Conservation (phyloP, 768 basidiomycete genomes). For the Boletus patriciae region DNA sequence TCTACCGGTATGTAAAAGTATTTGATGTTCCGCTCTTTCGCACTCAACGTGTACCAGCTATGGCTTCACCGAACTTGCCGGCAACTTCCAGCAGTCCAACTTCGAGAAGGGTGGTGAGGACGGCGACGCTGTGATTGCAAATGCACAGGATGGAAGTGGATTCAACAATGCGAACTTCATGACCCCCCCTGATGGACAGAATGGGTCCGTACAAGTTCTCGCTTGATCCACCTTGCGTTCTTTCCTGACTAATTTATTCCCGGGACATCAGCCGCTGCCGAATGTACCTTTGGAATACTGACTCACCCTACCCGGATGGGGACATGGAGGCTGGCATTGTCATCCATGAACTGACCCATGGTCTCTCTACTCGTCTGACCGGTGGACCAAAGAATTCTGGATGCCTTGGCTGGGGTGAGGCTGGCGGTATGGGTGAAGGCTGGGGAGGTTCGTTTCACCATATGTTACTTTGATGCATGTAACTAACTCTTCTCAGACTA, state of each 20-base stretch:
- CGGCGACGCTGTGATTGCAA: conserved; percentile 88
- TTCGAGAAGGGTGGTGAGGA: conserved; percentile 87
- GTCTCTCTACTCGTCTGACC: conserved; percentile 89
- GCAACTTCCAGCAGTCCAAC: conserved; percentile 99
- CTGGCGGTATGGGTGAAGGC: conserved; percentile 97
- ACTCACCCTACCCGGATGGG: conserved; percentile 87
- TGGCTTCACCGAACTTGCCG: conserved; percentile 87
- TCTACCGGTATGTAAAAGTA: conserved; percentile 53
- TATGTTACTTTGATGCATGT: background rate
- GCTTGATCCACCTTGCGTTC: background rate
- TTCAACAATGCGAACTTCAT: conserved; percentile 93
- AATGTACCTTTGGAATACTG: conserved; percentile 96
- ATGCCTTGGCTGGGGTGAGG: conserved; percentile 94
- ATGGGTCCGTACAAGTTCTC: conserved; percentile 45
- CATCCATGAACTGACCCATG: conserved; percentile 87
- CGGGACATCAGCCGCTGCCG: conserved; percentile 59
- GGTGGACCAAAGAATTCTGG: conserved; percentile 92
- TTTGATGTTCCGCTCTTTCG: background rate
- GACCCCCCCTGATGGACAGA: conserved; percentile 82
- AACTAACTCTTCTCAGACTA: conserved; percentile 49
- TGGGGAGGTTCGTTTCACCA: conserved; percentile 66
- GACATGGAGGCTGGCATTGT: conserved; percentile 97
- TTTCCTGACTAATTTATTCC: background rate
- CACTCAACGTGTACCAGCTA: conserved; percentile 47
- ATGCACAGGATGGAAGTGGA: conserved; percentile 93